These are phyloP conservation scores for Cicer arietinum DNA, from an alignment of 306 rosid species.

Conservation along the genomic window DNA sequence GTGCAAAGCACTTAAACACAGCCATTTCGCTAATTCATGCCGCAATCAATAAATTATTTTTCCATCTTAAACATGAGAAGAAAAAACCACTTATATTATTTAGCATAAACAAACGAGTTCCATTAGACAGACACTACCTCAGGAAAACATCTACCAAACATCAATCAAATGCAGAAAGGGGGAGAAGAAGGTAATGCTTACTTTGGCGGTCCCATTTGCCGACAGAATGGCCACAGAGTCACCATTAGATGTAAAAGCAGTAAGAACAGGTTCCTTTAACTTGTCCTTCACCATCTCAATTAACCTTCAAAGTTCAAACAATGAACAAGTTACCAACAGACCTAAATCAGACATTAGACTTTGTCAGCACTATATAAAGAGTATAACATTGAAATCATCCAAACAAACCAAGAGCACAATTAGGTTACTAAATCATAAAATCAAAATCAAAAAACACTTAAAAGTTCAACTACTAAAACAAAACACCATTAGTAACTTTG, in stretches of 20 bases:
- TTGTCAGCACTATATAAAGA: neutral
- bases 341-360: constrained; percentile 16
- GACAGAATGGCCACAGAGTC: constrained; percentile 49
- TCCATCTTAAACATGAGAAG: too few relatives aligned
- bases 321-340: constrained; percentile 1
- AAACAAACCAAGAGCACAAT: constrained; percentile 1
- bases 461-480: neutral
- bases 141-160: constrained; percentile 18
- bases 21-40: neutral
- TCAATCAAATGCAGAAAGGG: constrained; percentile 10
- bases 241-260: constrained; percentile 54
- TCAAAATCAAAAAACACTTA: neutral
- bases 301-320: constrained; percentile 17
- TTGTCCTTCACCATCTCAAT: constrained; percentile 48
- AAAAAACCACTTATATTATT: too few relatives aligned
- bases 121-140: constrained; percentile 15
- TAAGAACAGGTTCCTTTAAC: constrained; percentile 46
- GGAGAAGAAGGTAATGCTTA: constrained; percentile 26
- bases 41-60: too few relatives aligned
- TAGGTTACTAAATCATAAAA: neutral
- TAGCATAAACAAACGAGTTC: neutral
- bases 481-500: neutral
- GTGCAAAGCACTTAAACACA: constrained; percentile 16
- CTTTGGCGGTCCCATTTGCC: constrained; percentile 43
- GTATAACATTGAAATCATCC: neutral